These are phyloP conservation scores for Termitomyces sp. DNA, from an alignment of 768 basidiomycete species.

Conservation along the genomic window DNA sequence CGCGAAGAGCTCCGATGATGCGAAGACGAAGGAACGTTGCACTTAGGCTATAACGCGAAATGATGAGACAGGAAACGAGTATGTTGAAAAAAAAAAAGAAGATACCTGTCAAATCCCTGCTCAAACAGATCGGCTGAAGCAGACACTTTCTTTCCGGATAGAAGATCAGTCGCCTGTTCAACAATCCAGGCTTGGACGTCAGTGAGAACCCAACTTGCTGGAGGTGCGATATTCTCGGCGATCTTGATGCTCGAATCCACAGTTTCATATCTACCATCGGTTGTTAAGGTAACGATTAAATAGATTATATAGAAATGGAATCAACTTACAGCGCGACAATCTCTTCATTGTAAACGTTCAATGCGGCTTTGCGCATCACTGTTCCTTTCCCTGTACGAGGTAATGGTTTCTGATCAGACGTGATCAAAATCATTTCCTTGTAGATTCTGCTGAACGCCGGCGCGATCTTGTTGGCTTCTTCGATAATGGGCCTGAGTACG, in stretches of 20 bases:
- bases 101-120: background rate
- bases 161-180: background rate
- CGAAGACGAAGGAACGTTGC: background rate
- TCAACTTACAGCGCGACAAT: background rate
- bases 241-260: background rate
- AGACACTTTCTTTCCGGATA: background rate
- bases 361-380: background rate
- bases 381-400: background rate
- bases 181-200: background rate
- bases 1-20: background rate
- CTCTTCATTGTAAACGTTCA: background rate
- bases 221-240: background rate
- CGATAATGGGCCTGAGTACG: slow-evolving; percentile 24
- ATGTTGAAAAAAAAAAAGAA: too few relatives aligned
- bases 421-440: slow-evolving; percentile 41
- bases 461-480: slow-evolving; percentile 30
- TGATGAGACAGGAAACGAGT: background rate
- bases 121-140: background rate
- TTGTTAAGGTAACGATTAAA: too few relatives aligned
- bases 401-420: slow-evolving; percentile 11
- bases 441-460: slow-evolving; percentile 35
- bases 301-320: too few relatives aligned
- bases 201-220: background rate
- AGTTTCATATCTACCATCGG: background rate
- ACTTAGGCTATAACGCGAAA: background rate